These are phyloP conservation scores for Brettanomyces bruxellensis DNA, from an alignment of 805 yeast species.

Conservation along the genomic window DNA sequence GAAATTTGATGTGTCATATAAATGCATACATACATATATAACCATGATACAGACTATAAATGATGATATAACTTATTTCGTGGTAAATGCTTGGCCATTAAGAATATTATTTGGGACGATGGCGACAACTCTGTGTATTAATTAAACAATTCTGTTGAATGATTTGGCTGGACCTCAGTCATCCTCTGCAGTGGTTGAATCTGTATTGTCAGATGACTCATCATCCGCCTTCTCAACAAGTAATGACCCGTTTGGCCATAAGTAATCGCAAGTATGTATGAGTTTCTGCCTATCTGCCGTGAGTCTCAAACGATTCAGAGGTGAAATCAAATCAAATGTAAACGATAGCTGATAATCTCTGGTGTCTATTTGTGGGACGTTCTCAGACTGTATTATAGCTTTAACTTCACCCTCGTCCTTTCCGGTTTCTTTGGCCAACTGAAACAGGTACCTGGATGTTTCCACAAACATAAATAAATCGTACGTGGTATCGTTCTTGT, in stretches of 20 bases:
- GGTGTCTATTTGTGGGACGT: slow-evolving; percentile 5
- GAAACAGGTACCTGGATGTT: slow-evolving; percentile 22
- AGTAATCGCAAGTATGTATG: slow-evolving; percentile 19
- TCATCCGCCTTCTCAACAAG: slow-evolving; percentile 21
- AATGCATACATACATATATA: not conserved
- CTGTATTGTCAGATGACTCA: slow-evolving; percentile 7
- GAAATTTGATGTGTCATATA: not conserved
- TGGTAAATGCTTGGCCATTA: too few relatives aligned
- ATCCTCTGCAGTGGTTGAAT: not conserved
- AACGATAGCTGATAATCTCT: slow-evolving; percentile 16
- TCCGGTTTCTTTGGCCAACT: slow-evolving; percentile 4
- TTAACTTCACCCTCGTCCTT: slow-evolving; percentile 9
- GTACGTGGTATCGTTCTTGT: slow-evolving; percentile 27
- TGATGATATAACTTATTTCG: too few relatives aligned
- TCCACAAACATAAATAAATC: slow-evolving; percentile 47
- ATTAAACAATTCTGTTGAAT: too few relatives aligned
- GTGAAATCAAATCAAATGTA: slow-evolving; percentile 26
- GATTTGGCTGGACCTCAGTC: not conserved
- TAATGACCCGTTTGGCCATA: slow-evolving; percentile 32
- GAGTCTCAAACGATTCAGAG: slow-evolving; percentile 27
- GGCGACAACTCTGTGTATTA: too few relatives aligned
- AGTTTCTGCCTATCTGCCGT: slow-evolving; percentile 11
- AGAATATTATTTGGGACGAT: too few relatives aligned
- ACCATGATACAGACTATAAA: too few relatives aligned
- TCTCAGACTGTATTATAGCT: slow-evolving; percentile 5